phyloP scores from a whole-genome alignment of 78 protist genomes.

The Pigoraptor vietnamica region DNA sequence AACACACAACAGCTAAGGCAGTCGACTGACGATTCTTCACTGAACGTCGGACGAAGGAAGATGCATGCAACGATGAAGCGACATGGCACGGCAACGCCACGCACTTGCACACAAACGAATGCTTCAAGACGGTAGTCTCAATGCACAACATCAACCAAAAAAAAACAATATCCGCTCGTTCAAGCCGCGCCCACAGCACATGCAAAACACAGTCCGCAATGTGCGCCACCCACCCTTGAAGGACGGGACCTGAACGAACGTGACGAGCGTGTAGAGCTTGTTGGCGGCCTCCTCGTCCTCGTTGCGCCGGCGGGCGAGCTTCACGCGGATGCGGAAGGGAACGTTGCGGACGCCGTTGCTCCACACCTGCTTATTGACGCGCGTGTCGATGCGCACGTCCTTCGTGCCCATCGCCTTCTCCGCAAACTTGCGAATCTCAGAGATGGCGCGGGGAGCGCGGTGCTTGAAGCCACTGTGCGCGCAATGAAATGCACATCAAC shows the following conservation, averaged over 20 bases:
- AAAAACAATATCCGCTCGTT: too few species aligned
- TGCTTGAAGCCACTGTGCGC: constrained; percentile 73
- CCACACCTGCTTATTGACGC: constrained; percentile 85
- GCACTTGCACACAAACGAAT: too few species aligned
- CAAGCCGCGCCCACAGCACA: too few species aligned
- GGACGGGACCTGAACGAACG: constrained; percentile 52
- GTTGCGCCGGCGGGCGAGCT: constrained; percentile 74
- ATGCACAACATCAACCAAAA: too few species aligned
- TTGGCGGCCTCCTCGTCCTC: constrained; percentile 89
- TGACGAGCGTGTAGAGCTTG: constrained; percentile 80
- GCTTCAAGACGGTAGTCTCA: too few species aligned
- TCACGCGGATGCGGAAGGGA: constrained; percentile 88
- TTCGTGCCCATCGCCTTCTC: constrained; percentile 74
- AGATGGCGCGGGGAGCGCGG: constrained; percentile 88
- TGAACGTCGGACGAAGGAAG: too few species aligned
- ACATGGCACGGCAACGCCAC: too few species aligned
- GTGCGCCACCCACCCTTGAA: constrained; percentile 62
- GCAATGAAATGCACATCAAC: not conserved
- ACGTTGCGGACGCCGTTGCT: constrained; percentile 71
- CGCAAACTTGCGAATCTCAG: constrained; percentile 71
- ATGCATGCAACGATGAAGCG: too few species aligned
- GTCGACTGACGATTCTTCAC: too few species aligned
- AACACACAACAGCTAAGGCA: too few species aligned
- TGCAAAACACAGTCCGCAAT: too few species aligned
- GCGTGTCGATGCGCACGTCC: constrained; percentile 82